A percentile compares a stretch with the other conserved stretches of the same genome.
Evolutionary conservation across 2,329 filamentous ascomycete genomes (phyloP).

Genomic region (Tolypocladium amazonense): DNA sequence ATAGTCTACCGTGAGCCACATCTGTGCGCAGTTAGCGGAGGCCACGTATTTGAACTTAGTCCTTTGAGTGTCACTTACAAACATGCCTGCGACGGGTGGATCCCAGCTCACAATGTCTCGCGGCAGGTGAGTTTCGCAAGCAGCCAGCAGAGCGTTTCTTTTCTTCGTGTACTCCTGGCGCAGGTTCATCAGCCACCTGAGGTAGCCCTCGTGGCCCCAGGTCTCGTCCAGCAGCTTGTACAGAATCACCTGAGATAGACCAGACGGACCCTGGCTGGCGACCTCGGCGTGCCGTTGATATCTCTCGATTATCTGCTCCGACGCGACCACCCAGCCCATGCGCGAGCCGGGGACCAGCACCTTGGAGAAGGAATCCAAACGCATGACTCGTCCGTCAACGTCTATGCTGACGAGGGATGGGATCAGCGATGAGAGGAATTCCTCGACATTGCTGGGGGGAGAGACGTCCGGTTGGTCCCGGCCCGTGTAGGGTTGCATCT

Average conservation of each 20-base stretch:
- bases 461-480: conserved; percentile 37
- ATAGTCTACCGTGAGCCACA: conserved; percentile 65
- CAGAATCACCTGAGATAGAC: conserved; percentile 72
- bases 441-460: conserved; percentile 50
- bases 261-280: conserved; percentile 74
- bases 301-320: conserved; percentile 72
- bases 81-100: conserved; percentile 84
- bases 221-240: conserved; percentile 87
- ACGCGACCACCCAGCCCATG: conserved; percentile 81
- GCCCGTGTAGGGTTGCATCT: conserved; percentile 67
- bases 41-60: not conserved
- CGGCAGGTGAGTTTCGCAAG: conserved; percentile 72
- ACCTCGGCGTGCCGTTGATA: conserved; percentile 77
- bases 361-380: conserved; percentile 90
- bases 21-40: conserved; percentile 23
- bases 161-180: conserved; percentile 71
- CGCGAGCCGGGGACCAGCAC: conserved; percentile 75
- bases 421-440: conserved; percentile 53
- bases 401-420: conserved; percentile 74
- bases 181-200: conserved; percentile 80
- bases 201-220: conserved; percentile 86
- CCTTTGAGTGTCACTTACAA: conserved; percentile 44
- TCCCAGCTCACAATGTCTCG: conserved; percentile 67
- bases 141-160: conserved; percentile 64
- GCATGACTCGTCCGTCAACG: conserved; percentile 76